Evolutionary conservation across 2,329 filamentous ascomycete species (phyloP).

Genomic region (Cadophora gregata): DNA sequence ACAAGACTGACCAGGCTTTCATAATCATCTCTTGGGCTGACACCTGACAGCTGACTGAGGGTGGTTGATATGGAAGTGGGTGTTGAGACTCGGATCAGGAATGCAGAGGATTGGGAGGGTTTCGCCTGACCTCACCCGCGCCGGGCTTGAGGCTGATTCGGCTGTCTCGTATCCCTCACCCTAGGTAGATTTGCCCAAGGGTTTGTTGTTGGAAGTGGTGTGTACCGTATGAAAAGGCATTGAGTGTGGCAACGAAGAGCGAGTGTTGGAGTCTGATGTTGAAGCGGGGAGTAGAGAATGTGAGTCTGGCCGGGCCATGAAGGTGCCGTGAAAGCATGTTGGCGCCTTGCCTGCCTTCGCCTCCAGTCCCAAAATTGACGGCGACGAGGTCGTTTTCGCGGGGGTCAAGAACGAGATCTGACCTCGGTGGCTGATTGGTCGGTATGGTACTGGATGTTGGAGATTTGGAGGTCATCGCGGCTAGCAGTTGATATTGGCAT

Average conservation of each 20-base stretch:
- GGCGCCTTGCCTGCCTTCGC: conserved; percentile 14
- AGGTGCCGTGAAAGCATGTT: conserved; percentile 23
- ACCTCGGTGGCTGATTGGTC: conserved; percentile 12
- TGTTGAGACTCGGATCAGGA: conserved; percentile 17
- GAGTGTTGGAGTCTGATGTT: conserved; percentile 4
- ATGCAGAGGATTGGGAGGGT: conserved; percentile 22
- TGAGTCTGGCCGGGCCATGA: conserved; percentile 13
- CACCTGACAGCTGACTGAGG: conserved; percentile 22
- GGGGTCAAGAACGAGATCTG: conserved; percentile 16
- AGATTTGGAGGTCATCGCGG: conserved; percentile 25
- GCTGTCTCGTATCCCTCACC: conserved; percentile 24
- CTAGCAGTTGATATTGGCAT: conserved; percentile 13
- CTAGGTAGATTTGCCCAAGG: conserved; percentile 14
- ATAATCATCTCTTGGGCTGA: conserved; percentile 23
- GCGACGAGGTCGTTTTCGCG: conserved; percentile 23
- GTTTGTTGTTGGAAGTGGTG: conserved; percentile 15
- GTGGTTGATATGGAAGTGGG: conserved; percentile 8
- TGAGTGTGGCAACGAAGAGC: conserved; percentile 20
- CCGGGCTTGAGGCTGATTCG: conserved; percentile 26
- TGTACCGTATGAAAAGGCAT: conserved; percentile 11
- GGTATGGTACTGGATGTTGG: conserved; percentile 9
- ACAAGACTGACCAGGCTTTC: conserved; percentile 21
- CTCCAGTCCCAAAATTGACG: conserved; percentile 11
- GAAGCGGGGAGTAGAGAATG: conserved; percentile 24
- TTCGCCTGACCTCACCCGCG: conserved; percentile 24